These are phyloP conservation scores for Phyllosticta citrichinensis DNA, from an alignment of 2,329 filamentous ascomycete genomes.

Conservation along the genomic window DNA sequence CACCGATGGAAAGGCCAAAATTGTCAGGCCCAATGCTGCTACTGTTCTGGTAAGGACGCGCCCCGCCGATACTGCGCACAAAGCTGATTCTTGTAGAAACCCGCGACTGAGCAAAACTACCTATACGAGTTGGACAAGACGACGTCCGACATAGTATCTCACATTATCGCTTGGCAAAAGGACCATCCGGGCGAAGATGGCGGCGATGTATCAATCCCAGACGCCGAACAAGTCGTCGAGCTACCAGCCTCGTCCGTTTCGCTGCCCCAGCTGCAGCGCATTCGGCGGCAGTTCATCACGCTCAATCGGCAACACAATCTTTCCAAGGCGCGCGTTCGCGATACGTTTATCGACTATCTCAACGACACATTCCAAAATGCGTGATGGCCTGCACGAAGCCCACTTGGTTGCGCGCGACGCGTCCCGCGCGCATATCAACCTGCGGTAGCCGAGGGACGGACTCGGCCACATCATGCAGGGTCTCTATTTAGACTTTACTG, in stretches of 20 bases:
- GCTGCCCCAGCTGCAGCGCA: constrained; percentile 65
- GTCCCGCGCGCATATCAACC: neutral
- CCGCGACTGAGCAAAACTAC: constrained; percentile 55
- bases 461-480: neutral
- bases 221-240: constrained; percentile 49
- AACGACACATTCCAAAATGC: constrained; percentile 23
- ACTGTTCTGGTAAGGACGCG: constrained; percentile 47
- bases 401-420: neutral
- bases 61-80: neutral
- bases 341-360: constrained; percentile 30
- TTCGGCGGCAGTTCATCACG: constrained; percentile 66
- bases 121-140: constrained; percentile 70
- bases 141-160: constrained; percentile 65
- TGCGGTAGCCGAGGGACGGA: neutral
- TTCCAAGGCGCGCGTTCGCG: constrained; percentile 27
- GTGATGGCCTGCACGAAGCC: neutral
- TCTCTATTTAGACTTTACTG: neutral
- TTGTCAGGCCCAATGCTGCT: constrained; percentile 63
- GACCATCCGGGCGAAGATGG: constrained; percentile 54
- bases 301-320: constrained; percentile 58
- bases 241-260: constrained; percentile 57
- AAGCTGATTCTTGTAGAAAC: constrained; percentile 36
- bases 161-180: constrained; percentile 58
- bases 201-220: constrained; percentile 45
- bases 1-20: constrained; percentile 51